Evolutionary conservation across 768 basidiomycete species (phyloP).

Genomic region (Amanita fuliginea): DNA sequence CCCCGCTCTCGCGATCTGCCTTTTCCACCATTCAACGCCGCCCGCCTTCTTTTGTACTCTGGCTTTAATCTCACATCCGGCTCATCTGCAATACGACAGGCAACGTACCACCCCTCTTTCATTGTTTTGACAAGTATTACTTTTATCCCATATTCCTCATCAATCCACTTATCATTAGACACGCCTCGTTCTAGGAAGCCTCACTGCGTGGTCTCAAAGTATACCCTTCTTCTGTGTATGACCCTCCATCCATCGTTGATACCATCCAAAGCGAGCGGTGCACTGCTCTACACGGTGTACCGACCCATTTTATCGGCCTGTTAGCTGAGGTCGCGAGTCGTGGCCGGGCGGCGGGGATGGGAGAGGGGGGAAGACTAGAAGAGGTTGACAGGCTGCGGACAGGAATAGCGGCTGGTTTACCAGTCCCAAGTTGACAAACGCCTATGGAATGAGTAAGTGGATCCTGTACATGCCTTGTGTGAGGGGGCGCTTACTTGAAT

Average conservation of each 20-base stretch:
- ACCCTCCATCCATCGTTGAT: slow-evolving; percentile 59
- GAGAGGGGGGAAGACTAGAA: slow-evolving; percentile 21
- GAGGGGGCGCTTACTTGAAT: not conserved
- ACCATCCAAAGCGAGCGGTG: slow-evolving; percentile 59
- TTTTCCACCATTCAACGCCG: no score
- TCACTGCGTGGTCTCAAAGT: slow-evolving; percentile 74
- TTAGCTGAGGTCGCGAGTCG: slow-evolving; percentile 55
- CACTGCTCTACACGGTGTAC: slow-evolving; percentile 76
- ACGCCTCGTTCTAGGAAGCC: slow-evolving; percentile 76
- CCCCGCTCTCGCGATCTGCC: no score
- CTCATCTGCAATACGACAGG: slow-evolving; percentile 25
- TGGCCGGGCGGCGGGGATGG: slow-evolving; percentile 17
- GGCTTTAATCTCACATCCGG: no score
- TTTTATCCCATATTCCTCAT: not conserved
- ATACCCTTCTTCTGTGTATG: slow-evolving; percentile 57
- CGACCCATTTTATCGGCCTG: slow-evolving; percentile 75
- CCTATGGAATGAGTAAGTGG: slow-evolving; percentile 89
- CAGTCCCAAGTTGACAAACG: slow-evolving; percentile 73
- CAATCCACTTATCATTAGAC: slow-evolving; percentile 13
- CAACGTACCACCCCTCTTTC: slow-evolving; percentile 78
- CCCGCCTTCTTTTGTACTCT: no score
- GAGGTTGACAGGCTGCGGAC: slow-evolving; percentile 34
- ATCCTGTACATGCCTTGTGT: not conserved
- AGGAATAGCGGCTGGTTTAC: slow-evolving; percentile 73
- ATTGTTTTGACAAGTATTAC: slow-evolving; percentile 76